These are phyloP conservation scores for Acephala macrosclerotiorum DNA, from an alignment of 2,329 filamentous ascomycete species.

Conservation along the genomic window DNA sequence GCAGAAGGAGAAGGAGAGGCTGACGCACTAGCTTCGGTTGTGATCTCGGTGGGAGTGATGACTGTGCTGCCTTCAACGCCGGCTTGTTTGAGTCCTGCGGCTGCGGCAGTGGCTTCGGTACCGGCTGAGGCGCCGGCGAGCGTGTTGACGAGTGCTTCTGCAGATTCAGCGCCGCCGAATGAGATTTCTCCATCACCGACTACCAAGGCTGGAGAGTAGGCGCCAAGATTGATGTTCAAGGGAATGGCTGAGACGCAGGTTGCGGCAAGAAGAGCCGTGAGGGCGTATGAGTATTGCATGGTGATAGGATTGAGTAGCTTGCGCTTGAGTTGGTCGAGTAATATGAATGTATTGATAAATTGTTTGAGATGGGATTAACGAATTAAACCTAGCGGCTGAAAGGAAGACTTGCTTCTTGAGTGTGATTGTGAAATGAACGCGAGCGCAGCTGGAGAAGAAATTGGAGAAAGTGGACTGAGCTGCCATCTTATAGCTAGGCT, in stretches of 20 bases:
- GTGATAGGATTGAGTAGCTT: constrained; percentile 11
- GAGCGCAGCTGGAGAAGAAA: constrained; percentile 38
- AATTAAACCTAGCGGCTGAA: constrained; percentile 20
- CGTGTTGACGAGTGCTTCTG: constrained; percentile 50
- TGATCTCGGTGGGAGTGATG: constrained; percentile 11
- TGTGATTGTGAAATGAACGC: constrained; percentile 35
- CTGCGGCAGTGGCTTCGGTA: constrained; percentile 27
- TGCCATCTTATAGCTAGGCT: constrained; percentile 21
- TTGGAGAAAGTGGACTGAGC: constrained; percentile 1
- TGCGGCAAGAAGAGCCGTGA: constrained; percentile 31
- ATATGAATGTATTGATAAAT: not conserved
- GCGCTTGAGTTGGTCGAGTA: constrained; percentile 4
- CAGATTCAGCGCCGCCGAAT: constrained; percentile 50
- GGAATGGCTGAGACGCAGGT: constrained; percentile 48
- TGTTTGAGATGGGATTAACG: constrained; percentile 21
- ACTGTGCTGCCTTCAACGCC: constrained; percentile 8
- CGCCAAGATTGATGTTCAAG: constrained; percentile 59
- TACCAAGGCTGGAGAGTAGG: constrained; percentile 58
- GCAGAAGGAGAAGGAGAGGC: constrained; percentile 13
- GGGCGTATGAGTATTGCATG: constrained; percentile 33
- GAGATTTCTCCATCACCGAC: constrained; percentile 61
- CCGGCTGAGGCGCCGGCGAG: constrained; percentile 50
- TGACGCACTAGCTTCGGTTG: constrained; percentile 14
- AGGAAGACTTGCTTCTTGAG: constrained; percentile 36
- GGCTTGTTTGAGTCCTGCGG: constrained; percentile 7